Percentiles rank a stretch among this genome's conserved stretches.
phyloP scores from a whole-genome alignment of 2,329 filamentous ascomycete species.

The Proliferodiscus dingleyae region DNA sequence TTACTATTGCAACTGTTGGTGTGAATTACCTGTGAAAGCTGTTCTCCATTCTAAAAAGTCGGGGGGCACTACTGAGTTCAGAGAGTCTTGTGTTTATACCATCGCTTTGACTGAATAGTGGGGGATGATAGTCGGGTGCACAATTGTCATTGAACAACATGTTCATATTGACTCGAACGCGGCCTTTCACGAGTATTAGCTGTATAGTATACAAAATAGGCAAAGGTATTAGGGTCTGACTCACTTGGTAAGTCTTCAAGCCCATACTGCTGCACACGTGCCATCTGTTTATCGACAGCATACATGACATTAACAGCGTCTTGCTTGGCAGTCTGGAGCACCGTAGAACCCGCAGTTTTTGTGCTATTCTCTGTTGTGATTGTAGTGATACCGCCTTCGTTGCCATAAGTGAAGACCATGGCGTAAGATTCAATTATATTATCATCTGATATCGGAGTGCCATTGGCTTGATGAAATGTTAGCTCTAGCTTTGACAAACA shows the following conservation, averaged over 20 bases:
- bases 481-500: slow-evolving; percentile 24
- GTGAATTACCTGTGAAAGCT: slow-evolving; percentile 11
- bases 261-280: too few relatives aligned
- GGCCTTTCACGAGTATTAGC: neutral
- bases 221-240: neutral
- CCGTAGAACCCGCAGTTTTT: neutral
- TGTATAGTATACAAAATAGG: too few relatives aligned
- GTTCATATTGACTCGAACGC: slow-evolving; percentile 12
- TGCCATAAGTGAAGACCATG: slow-evolving; percentile 19
- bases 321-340: slow-evolving; percentile 7
- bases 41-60: slow-evolving; percentile 7
- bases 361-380: slow-evolving; percentile 2
- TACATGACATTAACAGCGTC: neutral
- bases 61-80: slow-evolving; percentile 2
- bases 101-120: slow-evolving; percentile 16
- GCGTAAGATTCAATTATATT: slow-evolving; percentile 24
- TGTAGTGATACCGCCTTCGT: slow-evolving; percentile 1
- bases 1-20: neutral
- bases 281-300: neutral
- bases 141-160: slow-evolving; percentile 17
- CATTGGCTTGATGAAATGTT: slow-evolving; percentile 18
- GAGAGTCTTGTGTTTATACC: slow-evolving; percentile 8
- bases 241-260: slow-evolving; percentile 3
- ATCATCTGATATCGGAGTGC: slow-evolving; percentile 5
- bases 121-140: slow-evolving; percentile 14